phyloP scores from a whole-genome alignment of 192 early-diverging fungal species.

The Rhizophlyctis rosea region DNA sequence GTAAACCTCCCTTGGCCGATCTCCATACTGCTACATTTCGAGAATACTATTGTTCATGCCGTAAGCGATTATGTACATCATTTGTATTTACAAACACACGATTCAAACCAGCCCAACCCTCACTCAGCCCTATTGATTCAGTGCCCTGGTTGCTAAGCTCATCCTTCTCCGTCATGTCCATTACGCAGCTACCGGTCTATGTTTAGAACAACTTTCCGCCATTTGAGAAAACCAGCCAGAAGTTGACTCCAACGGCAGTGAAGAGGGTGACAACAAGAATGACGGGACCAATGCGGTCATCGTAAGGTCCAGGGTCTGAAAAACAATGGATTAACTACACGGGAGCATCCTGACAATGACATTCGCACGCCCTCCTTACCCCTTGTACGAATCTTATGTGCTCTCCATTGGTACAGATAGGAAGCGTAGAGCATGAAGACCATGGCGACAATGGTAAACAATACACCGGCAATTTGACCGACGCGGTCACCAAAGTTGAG shows the following conservation, averaged over 20 bases:
- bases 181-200: too few relatives aligned
- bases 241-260: slow-evolving; percentile 35
- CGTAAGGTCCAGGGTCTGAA: slow-evolving; percentile 47
- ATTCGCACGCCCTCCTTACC: slow-evolving; percentile 27
- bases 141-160: too few relatives aligned
- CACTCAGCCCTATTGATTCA: too few relatives aligned
- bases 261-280: slow-evolving; percentile 61
- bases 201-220: not conserved
- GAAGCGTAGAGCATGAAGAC: slow-evolving; percentile 69
- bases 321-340: slow-evolving; percentile 27
- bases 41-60: too few relatives aligned
- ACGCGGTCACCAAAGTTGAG: slow-evolving; percentile 74
- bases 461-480: slow-evolving; percentile 63
- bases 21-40: too few relatives aligned
- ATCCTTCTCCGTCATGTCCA: too few relatives aligned
- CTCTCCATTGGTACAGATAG: slow-evolving; percentile 67
- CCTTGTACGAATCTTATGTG: slow-evolving; percentile 60
- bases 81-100: too few relatives aligned
- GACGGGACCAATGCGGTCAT: slow-evolving; percentile 70
- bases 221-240: slow-evolving; percentile 33
- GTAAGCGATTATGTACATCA: too few relatives aligned
- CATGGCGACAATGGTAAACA: slow-evolving; percentile 69
- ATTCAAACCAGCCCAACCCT: too few relatives aligned
- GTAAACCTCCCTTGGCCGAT: too few relatives aligned
- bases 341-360: slow-evolving; percentile 28